These are phyloP conservation scores for Coemansia pectinata DNA, from an alignment of 192 early-diverging fungal species.

Conservation along the genomic window DNA sequence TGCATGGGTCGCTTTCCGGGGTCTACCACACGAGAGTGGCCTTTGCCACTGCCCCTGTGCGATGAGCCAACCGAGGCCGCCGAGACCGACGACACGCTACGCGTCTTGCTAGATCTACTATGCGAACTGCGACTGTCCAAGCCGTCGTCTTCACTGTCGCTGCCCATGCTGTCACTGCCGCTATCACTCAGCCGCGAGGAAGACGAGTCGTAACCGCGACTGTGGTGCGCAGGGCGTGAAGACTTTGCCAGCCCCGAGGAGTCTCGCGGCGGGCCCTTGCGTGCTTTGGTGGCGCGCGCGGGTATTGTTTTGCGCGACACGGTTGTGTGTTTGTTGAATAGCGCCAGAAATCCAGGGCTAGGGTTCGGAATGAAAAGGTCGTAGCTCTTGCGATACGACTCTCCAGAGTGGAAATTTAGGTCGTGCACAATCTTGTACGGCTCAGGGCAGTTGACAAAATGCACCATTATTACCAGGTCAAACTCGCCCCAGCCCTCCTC, in stretches of 20 bases:
- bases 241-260: neutral
- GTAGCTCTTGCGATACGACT: slow-evolving; percentile 29
- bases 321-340: slow-evolving; percentile 35
- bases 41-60: neutral
- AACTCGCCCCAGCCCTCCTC: slow-evolving; percentile 58
- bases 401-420: slow-evolving; percentile 50
- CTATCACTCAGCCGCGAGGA: neutral
- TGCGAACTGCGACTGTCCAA: slow-evolving; percentile 1
- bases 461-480: slow-evolving; percentile 41
- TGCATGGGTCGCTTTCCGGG: neutral
- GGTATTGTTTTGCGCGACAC: slow-evolving; percentile 48
- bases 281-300: slow-evolving; percentile 37
- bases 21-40: neutral
- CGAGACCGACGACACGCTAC: slow-evolving; percentile 13
- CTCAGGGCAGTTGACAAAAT: slow-evolving; percentile 33
- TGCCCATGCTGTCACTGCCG: slow-evolving; percentile 16
- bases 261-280: slow-evolving; percentile 40
- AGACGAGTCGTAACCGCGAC: slow-evolving; percentile 14
- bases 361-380: slow-evolving; percentile 26
- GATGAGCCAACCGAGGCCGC: neutral
- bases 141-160: neutral
- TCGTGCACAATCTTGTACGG: slow-evolving; percentile 42
- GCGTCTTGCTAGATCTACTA: slow-evolving; percentile 5
- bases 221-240: slow-evolving; percentile 7
- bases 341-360: slow-evolving; percentile 27